A percentile compares a stretch with the other conserved stretches of the same genome.
Evolutionary conservation across 257 asterid genomes (phyloP).

Genomic region (Capsicum rhomboideum): DNA sequence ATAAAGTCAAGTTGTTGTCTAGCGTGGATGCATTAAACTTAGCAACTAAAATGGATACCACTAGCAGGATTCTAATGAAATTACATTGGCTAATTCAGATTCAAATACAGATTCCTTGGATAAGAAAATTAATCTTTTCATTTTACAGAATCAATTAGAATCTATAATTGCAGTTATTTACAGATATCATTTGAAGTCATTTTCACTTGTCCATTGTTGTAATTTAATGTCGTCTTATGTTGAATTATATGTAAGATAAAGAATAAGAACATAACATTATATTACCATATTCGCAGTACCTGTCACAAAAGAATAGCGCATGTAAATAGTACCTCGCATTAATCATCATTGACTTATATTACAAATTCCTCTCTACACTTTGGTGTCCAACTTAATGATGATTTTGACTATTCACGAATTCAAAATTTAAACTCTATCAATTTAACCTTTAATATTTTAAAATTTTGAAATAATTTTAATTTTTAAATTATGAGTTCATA

Average conservation of each 20-base stretch:
- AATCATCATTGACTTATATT: background rate
- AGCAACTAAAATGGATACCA: constrained; percentile 18
- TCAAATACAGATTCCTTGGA: constrained; percentile 6
- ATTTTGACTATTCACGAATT: background rate
- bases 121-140: background rate
- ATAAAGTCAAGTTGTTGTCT: background rate
- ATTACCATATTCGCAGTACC: background rate
- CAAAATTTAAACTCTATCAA: too few relatives aligned
- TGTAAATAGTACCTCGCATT: background rate
- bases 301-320: background rate
- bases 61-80: constrained; percentile 28
- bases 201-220: background rate
- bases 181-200: background rate
- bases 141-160: background rate
- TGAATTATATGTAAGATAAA: background rate
- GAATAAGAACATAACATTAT: too few relatives aligned
- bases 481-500: too few relatives aligned
- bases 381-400: background rate
- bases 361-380: too few relatives aligned
- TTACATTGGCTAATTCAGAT: constrained; percentile 18
- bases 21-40: background rate
- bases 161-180: background rate
- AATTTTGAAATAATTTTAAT: too few relatives aligned
- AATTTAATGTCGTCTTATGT: background rate
- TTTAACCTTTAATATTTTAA: too few relatives aligned